phyloP scores from a whole-genome alignment of 805 yeast genomes.

The Metschnikowia picachoensis region DNA sequence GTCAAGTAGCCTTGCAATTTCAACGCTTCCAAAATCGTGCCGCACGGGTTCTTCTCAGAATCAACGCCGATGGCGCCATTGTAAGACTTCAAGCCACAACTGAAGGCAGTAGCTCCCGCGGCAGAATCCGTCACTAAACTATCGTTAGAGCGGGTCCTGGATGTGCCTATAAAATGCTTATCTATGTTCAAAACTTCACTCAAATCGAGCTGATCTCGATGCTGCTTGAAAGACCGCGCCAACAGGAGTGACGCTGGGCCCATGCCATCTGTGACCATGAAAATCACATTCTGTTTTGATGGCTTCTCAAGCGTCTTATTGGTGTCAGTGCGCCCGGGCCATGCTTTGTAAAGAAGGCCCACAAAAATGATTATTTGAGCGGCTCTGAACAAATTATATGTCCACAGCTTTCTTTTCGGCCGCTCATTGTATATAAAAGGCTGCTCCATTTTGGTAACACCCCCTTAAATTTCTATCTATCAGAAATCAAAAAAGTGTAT shows the following conservation, averaged over 20 bases:
- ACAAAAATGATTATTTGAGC: neutral
- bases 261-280: constrained; percentile 94
- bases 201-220: constrained; percentile 47
- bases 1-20: constrained; percentile 77
- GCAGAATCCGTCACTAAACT: constrained; percentile 91
- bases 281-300: constrained; percentile 70
- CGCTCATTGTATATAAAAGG: constrained; percentile 6
- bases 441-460: constrained; percentile 1
- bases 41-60: constrained; percentile 68
- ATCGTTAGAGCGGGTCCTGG: constrained; percentile 75
- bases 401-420: constrained; percentile 2
- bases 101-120: constrained; percentile 94
- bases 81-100: constrained; percentile 78
- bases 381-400: neutral
- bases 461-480: too few relatives aligned
- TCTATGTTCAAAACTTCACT: constrained; percentile 63
- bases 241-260: constrained; percentile 84
- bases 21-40: constrained; percentile 84
- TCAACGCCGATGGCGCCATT: constrained; percentile 92
- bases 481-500: too few relatives aligned
- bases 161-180: constrained; percentile 70
- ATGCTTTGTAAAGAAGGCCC: neutral
- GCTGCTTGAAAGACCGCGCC: constrained; percentile 72
- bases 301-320: neutral
- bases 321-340: neutral